A percentile compares a stretch with the other conserved stretches of the same genome.
These are phyloP conservation scores for Madurella mycetomatis DNA, from an alignment of 2,329 filamentous ascomycete species.

Conservation along the genomic window DNA sequence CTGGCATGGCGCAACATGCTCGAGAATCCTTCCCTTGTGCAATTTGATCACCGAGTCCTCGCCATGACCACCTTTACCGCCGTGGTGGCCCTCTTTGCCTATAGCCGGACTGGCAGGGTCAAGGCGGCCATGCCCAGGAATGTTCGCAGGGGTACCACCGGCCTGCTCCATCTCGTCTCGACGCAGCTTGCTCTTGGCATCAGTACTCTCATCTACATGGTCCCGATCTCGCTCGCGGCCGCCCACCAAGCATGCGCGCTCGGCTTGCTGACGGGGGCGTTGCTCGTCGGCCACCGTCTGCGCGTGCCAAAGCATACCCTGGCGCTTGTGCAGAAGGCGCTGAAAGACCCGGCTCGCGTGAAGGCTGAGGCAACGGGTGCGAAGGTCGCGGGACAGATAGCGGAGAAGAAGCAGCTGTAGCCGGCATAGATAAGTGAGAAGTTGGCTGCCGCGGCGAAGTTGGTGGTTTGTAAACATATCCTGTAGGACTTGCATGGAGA, in stretches of 20 bases:
- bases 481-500: not conserved
- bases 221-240: conserved; percentile 81
- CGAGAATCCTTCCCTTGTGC: conserved; percentile 92
- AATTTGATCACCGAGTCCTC: conserved; percentile 90
- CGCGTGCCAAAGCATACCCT: conserved; percentile 66
- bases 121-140: conserved; percentile 56
- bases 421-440: not conserved
- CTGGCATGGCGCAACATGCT: conserved; percentile 97
- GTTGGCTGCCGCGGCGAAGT: not conserved
- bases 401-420: conserved; percentile 2
- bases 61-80: conserved; percentile 84
- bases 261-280: conserved; percentile 74
- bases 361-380: conserved; percentile 6
- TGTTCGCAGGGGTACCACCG: conserved; percentile 66
- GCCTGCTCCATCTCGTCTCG: conserved; percentile 76
- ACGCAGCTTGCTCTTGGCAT: conserved; percentile 86
- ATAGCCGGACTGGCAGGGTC: conserved; percentile 62
- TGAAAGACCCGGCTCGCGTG: conserved; percentile 25
- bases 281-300: conserved; percentile 74
- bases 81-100: conserved; percentile 75
- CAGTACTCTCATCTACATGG: conserved; percentile 86
- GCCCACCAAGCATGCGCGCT: conserved; percentile 89
- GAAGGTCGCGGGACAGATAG: conserved; percentile 13
- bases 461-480: not conserved
- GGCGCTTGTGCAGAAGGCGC: conserved; percentile 51